A percentile compares a stretch with the other conserved stretches of the same genome.
phyloP scores from a whole-genome alignment of 306 rosid species.

The Calophaca sinica region DNA sequence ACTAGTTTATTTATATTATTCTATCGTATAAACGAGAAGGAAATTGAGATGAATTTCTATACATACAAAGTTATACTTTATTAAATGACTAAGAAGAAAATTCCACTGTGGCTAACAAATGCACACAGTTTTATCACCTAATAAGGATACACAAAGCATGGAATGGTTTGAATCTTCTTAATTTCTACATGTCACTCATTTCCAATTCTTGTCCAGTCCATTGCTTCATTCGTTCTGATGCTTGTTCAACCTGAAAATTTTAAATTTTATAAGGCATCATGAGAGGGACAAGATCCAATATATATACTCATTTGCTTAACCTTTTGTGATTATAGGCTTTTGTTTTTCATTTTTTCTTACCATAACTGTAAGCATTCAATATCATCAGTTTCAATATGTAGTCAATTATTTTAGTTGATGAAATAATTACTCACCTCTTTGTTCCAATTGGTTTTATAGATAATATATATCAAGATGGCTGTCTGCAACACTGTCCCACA shows the following conservation, averaged over 20 bases:
- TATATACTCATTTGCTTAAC: background rate
- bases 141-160: constrained; percentile 19
- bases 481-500: constrained; percentile 88
- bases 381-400: background rate
- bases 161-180: constrained; percentile 22
- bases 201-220: constrained; percentile 73
- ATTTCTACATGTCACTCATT: constrained; percentile 23
- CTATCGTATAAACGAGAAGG: background rate
- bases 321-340: background rate
- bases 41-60: background rate
- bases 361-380: constrained; percentile 3
- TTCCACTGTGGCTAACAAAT: constrained; percentile 3
- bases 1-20: no score
- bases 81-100: constrained; percentile 9
- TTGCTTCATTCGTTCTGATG: constrained; percentile 72
- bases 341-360: background rate
- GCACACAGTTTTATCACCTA: constrained; percentile 30
- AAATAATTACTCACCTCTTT: constrained; percentile 61
- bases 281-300: background rate
- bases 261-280: background rate
- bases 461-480: constrained; percentile 61
- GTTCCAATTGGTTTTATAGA: constrained; percentile 83
- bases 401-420: background rate
- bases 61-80: constrained; percentile 3
- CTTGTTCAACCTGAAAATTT: constrained; percentile 79